A percentile compares a stretch with the other conserved stretches of the same genome.
phyloP scores from a whole-genome alignment of 208 protist species.

The Acanthamoeba healyi region DNA sequence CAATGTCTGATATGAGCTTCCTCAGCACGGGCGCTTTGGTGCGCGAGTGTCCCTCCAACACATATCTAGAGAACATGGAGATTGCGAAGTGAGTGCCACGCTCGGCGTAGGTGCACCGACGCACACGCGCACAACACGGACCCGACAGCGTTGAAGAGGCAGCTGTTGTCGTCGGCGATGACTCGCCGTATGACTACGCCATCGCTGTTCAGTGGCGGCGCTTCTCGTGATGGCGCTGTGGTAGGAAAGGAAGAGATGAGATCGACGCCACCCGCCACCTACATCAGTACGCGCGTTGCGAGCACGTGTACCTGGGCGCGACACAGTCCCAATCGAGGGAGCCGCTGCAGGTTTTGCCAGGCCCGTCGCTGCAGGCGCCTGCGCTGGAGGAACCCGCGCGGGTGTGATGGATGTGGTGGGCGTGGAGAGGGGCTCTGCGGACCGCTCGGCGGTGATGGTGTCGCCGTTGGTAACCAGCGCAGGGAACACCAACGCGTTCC shows the following conservation, averaged over 20 bases:
- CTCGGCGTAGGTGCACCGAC: not conserved
- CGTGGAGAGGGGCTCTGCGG: not conserved
- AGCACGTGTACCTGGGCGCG: too few species aligned
- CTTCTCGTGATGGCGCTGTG: not conserved
- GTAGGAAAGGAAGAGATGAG: not conserved
- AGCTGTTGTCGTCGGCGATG: conserved; percentile 35
- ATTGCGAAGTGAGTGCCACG: not conserved
- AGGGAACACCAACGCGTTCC: not conserved
- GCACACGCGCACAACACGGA: not conserved
- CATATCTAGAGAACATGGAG: not conserved
- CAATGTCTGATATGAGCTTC: conserved; percentile 4
- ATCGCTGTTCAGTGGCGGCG: conserved; percentile 15
- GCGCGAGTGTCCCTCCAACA: conserved; percentile 28
- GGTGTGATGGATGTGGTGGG: not conserved
- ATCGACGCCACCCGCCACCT: too few species aligned
- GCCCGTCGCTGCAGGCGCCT: not conserved
- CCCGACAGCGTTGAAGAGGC: conserved; percentile 53
- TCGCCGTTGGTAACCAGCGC: conserved; percentile 21
- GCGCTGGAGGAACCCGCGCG: not conserved
- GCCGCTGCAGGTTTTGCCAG: too few species aligned
- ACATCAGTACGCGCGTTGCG: too few species aligned
- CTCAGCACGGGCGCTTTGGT: not conserved
- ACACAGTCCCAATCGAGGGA: too few species aligned
- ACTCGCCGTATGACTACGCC: not conserved
- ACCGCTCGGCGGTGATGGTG: conserved; percentile 36